phyloP scores from a whole-genome alignment of 2,329 filamentous ascomycete species.

The Didymella arachidicola region DNA sequence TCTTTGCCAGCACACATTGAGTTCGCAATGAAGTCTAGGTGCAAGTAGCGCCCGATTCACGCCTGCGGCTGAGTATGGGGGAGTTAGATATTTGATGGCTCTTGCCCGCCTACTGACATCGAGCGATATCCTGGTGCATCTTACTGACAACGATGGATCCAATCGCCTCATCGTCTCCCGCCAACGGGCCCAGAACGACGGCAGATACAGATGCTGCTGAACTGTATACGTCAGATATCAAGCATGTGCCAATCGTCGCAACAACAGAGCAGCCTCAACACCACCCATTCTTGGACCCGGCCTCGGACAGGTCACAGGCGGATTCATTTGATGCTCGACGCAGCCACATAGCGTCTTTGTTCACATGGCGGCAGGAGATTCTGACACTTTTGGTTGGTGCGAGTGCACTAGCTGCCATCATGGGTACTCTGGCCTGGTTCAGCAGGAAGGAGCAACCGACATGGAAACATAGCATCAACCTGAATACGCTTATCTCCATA shows the following conservation, averaged over 20 bases:
- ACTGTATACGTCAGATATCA: background rate
- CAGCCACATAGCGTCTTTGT: background rate
- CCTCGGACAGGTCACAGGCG: background rate
- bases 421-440: background rate
- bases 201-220: background rate
- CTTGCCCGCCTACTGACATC: background rate
- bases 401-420: background rate
- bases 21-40: background rate
- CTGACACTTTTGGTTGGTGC: background rate
- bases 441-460: background rate
- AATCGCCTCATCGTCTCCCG: background rate
- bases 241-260: background rate
- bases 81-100: background rate
- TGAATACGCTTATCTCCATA: slow-evolving; percentile 1
- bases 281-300: background rate
- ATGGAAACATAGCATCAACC: slow-evolving; percentile 1
- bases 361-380: background rate
- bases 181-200: background rate
- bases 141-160: background rate
- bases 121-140: background rate
- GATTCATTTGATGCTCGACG: background rate
- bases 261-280: background rate
- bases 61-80: background rate
- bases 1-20: background rate
- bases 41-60: background rate